A percentile compares a stretch with the other conserved stretches of the same genome.
Conservation (phyloP, 257 asterid genomes). For the Henckelia pumila region DNA sequence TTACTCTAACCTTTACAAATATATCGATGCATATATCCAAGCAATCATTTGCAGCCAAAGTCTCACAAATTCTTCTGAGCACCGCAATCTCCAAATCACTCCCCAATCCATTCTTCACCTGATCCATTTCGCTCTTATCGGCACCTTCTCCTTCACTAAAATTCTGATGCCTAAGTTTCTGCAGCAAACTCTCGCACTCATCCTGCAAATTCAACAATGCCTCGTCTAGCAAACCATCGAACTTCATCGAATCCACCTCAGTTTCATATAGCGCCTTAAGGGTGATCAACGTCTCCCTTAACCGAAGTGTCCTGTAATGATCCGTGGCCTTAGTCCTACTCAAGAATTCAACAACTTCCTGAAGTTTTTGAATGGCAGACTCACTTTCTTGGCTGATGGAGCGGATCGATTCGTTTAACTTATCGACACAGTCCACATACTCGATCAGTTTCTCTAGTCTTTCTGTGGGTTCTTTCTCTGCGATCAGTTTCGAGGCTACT, state of each 20-base stretch:
- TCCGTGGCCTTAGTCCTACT: conserved; percentile 88
- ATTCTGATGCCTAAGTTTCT: conserved; percentile 44
- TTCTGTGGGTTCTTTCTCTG: conserved; percentile 38
- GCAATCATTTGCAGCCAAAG: conserved; percentile 67
- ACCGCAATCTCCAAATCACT: conserved; percentile 56
- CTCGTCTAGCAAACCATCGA: conserved; percentile 73
- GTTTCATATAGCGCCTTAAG: conserved; percentile 61
- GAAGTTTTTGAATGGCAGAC: conserved; percentile 72
- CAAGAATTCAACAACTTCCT: conserved; percentile 81
- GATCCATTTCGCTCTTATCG: conserved; percentile 21
- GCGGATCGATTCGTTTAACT: conserved; percentile 41
- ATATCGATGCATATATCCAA: conserved; percentile 79
- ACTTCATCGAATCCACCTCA: conserved; percentile 72
- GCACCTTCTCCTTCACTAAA: conserved; percentile 24
- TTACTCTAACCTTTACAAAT: conserved; percentile 55
- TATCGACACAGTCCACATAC: conserved; percentile 58
- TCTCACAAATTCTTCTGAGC: conserved; percentile 52
- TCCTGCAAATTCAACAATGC: conserved; percentile 82
- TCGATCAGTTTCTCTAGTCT: conserved; percentile 47
- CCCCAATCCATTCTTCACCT: conserved; percentile 37
- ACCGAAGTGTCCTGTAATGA: conserved; percentile 47
- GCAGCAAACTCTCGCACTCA: conserved; percentile 65
- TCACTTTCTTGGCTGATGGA: conserved; percentile 56
- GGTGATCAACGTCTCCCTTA: conserved; percentile 65
- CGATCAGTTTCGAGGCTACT: conserved; percentile 34